These are phyloP conservation scores for Aureobasidium sp. DNA, from an alignment of 2,329 filamentous ascomycete genomes.

Conservation along the genomic window DNA sequence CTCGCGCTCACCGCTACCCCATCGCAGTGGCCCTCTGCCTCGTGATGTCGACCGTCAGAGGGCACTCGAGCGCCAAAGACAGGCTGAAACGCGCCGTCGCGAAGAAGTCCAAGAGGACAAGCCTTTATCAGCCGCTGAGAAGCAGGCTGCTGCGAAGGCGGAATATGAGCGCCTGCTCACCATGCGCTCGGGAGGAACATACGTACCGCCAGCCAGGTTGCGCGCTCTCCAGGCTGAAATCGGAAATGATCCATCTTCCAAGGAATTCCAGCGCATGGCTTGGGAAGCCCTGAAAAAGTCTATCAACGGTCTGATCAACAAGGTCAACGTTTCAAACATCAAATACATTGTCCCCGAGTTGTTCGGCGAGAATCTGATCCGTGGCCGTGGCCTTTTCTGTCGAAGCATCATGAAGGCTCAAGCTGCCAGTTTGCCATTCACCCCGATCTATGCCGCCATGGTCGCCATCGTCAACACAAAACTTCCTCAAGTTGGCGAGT, in stretches of 20 bases:
- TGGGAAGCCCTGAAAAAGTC: slow-evolving; percentile 99
- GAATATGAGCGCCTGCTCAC: slow-evolving; percentile 89
- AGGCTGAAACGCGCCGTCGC: slow-evolving; percentile 35
- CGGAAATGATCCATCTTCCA: slow-evolving; percentile 79
- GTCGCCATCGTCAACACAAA: slow-evolving; percentile 97
- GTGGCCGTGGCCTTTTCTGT: slow-evolving; percentile 87
- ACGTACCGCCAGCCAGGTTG: slow-evolving; percentile 86
- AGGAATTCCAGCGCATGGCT: slow-evolving; percentile 97
- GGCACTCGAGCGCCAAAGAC: slow-evolving; percentile 44
- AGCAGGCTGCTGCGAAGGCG: slow-evolving; percentile 79
- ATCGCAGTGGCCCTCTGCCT: slow-evolving; percentile 31
- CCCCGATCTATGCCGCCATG: slow-evolving; percentile 92
- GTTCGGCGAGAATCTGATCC: slow-evolving; percentile 87
- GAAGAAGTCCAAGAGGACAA: slow-evolving; percentile 39
- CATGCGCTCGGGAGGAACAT: slow-evolving; percentile 91
- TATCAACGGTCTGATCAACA: slow-evolving; percentile 98
- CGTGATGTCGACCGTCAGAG: slow-evolving; percentile 41
- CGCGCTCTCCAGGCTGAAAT: slow-evolving; percentile 92
- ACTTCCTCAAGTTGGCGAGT: slow-evolving; percentile 84
- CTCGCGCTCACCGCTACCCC: slow-evolving; percentile 16
- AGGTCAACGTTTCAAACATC: slow-evolving; percentile 97
- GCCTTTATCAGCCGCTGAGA: slow-evolving; percentile 65
- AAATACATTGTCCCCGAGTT: slow-evolving; percentile 95
- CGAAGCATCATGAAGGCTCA: slow-evolving; percentile 98
- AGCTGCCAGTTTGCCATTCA: slow-evolving; percentile 90